Conservation (phyloP, 2,329 filamentous ascomycete genomes). For the Xylariales sp. region DNA sequence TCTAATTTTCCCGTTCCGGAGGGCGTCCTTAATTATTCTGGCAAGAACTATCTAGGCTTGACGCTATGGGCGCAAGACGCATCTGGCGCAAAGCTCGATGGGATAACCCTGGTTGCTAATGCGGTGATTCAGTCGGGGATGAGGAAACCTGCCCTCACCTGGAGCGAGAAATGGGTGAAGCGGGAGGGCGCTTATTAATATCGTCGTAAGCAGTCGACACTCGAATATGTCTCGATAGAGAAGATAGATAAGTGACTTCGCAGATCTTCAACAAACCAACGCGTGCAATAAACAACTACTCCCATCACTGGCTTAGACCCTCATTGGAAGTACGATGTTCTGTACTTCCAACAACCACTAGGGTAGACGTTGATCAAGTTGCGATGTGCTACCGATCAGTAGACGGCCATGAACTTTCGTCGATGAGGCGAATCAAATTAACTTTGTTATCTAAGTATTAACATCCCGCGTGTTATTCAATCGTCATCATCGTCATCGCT, state of each 20-base stretch:
- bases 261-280: background rate
- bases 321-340: background rate
- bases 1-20: constrained; percentile 77
- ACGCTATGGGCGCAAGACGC: constrained; percentile 69
- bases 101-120: constrained; percentile 46
- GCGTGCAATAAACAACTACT: background rate
- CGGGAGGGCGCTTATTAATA: constrained; percentile 40
- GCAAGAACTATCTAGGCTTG: constrained; percentile 75
- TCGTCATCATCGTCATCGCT: constrained; percentile 75
- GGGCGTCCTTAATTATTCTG: constrained; percentile 76
- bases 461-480: constrained; percentile 14
- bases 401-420: too few species aligned
- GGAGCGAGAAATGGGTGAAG: constrained; percentile 38
- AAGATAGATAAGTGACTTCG: background rate
- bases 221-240: background rate
- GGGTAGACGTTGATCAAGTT: background rate
- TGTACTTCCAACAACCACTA: background rate
- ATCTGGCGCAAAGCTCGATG: constrained; percentile 61
- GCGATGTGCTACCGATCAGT: too few species aligned
- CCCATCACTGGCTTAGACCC: background rate
- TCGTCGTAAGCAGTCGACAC: background rate
- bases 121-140: constrained; percentile 44
- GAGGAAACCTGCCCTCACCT: constrained; percentile 40
- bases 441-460: background rate
- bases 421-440: background rate